Conservation (phyloP, 2,329 filamentous ascomycete species). For the Saccharata proteae region DNA sequence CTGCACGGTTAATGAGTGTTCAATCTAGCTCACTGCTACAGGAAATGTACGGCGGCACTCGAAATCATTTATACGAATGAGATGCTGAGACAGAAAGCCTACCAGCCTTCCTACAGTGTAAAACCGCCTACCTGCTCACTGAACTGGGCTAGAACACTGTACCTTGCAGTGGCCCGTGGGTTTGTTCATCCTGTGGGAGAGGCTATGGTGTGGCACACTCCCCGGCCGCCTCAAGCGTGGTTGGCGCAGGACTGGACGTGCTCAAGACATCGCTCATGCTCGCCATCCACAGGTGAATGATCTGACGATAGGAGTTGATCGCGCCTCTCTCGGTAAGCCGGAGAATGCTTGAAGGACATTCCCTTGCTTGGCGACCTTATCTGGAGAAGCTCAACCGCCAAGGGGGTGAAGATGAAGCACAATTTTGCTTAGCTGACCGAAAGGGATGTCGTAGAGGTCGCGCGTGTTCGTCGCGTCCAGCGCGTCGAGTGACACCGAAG, state of each 20-base stretch:
- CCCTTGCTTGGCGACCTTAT: slow-evolving; percentile 8
- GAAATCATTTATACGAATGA: slow-evolving; percentile 8
- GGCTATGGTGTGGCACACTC: no score
- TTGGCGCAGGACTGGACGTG: no score
- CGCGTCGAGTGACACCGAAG: no score
- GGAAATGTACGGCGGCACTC: slow-evolving; percentile 1
- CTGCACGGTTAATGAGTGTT: slow-evolving; percentile 8
- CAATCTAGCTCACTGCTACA: no score
- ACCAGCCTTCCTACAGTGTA: slow-evolving; percentile 1
- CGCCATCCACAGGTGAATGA: no score
- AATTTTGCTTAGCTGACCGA: slow-evolving; percentile 6
- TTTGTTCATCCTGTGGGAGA: slow-evolving; percentile 6
- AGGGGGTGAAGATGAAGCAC: slow-evolving; percentile 4
- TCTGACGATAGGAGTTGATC: slow-evolving; percentile 6
- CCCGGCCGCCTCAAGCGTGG: no score
- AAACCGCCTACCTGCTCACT: neutral
- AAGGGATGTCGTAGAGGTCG: slow-evolving; percentile 5
- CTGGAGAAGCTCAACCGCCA: slow-evolving; percentile 1
- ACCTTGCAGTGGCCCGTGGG: slow-evolving; percentile 21
- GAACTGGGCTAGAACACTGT: slow-evolving; percentile 15
- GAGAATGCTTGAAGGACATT: slow-evolving; percentile 5
- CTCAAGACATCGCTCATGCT: no score
- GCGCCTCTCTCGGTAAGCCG: slow-evolving; percentile 8
- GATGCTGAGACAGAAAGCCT: slow-evolving; percentile 6
- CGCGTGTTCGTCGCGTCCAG: slow-evolving; percentile 7